phyloP scores from a whole-genome alignment of 495 filamentous ascomycete genomes.

The Lichina pygmaea region DNA sequence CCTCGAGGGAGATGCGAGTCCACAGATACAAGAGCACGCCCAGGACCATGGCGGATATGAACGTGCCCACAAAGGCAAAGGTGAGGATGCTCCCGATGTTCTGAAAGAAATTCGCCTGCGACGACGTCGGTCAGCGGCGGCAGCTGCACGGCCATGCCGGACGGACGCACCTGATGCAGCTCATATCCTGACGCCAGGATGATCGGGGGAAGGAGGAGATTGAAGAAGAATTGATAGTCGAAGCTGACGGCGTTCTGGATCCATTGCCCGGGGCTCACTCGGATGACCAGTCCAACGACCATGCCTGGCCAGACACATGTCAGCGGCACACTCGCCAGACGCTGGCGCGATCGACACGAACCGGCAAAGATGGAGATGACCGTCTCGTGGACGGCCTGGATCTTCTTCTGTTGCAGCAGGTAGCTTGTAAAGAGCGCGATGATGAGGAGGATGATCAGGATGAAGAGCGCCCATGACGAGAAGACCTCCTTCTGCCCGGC shows the following conservation, averaged over 20 bases:
- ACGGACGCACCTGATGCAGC: constrained; percentile 41
- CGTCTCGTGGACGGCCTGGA: constrained; percentile 93
- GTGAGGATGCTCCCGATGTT: constrained; percentile 95
- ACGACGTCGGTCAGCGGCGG: neutral
- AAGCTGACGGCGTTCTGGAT: constrained; percentile 80
- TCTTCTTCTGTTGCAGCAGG: constrained; percentile 75
- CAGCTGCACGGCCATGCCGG: neutral
- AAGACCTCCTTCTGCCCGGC: constrained; percentile 67
- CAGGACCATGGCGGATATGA: constrained; percentile 85
- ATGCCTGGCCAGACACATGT: constrained; percentile 32
- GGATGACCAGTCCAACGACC: constrained; percentile 76
- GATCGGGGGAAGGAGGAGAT: constrained; percentile 86
- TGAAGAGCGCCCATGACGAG: constrained; percentile 90
- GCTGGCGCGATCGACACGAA: constrained; percentile 13
- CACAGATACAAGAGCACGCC: constrained; percentile 70
- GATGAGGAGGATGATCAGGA: constrained; percentile 78
- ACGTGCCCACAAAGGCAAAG: constrained; percentile 94
- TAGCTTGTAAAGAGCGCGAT: constrained; percentile 92
- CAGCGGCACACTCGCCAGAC: neutral
- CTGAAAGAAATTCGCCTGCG: constrained; percentile 80
- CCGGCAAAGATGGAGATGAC: constrained; percentile 95
- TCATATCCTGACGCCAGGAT: constrained; percentile 95
- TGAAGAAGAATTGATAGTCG: constrained; percentile 98
- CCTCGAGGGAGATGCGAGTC: constrained; percentile 63
- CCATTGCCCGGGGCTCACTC: constrained; percentile 47